Percentiles rank a stretch among this genome's conserved stretches.
Conservation (phyloP, 768 basidiomycete genomes). For the Lentinula detonsa region DNA sequence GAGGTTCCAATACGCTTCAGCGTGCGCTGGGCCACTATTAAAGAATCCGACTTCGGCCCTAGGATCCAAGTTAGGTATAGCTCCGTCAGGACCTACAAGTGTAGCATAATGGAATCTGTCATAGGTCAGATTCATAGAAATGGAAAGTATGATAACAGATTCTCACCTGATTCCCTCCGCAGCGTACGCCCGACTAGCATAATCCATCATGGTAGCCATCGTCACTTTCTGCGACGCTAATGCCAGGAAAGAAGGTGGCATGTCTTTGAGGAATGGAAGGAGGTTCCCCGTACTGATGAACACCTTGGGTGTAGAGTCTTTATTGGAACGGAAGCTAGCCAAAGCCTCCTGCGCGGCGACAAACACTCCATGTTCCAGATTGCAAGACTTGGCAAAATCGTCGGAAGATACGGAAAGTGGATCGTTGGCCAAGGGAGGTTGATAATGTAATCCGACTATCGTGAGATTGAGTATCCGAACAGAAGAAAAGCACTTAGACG, state of each 20-base stretch:
- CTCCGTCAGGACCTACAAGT: conserved; percentile 17
- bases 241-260: conserved; percentile 8
- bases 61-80: conserved; percentile 1
- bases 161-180: conserved; percentile 16
- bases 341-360: conserved; percentile 22
- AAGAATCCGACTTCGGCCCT: conserved; percentile 11
- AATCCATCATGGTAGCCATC: conserved; percentile 16
- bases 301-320: conserved; percentile 18
- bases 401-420: conserved; percentile 19
- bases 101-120: conserved; percentile 23
- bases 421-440: conserved; percentile 12
- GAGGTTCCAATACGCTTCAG: conserved; percentile 20
- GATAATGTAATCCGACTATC: conserved; percentile 11
- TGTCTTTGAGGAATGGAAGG: conserved; percentile 16
- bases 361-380: conserved; percentile 15
- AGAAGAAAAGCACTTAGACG: neutral
- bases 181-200: conserved; percentile 13
- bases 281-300: conserved; percentile 27
- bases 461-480: neutral
- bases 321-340: conserved; percentile 15
- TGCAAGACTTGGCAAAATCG: conserved; percentile 10
- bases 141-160: too few species aligned
- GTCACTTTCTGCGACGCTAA: conserved; percentile 20
- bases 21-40: conserved; percentile 18
- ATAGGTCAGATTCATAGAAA: neutral